A percentile compares a stretch with the other conserved stretches of the same genome.
Evolutionary conservation across 805 yeast genomes (phyloP).

Genomic region (Wickerhamiella australiensis): DNA sequence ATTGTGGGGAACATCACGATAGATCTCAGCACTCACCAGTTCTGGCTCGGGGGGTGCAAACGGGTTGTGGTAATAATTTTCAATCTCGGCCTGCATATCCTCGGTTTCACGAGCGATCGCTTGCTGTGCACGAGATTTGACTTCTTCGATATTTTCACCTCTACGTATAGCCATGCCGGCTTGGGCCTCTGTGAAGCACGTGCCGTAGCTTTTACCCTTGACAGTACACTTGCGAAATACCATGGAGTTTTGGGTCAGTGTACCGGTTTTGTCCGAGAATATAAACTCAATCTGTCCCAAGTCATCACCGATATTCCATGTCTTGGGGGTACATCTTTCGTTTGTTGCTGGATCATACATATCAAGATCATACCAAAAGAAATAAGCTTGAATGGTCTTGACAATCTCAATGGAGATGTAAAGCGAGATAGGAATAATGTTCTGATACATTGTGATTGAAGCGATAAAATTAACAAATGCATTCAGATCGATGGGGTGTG

Average conservation of each 20-base stretch:
- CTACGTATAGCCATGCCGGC: conserved; percentile 55
- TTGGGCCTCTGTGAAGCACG: conserved; percentile 64
- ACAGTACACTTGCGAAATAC: conserved; percentile 71
- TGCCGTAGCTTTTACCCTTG: conserved; percentile 56
- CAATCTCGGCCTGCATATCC: conserved; percentile 38
- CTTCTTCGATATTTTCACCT: conserved; percentile 45
- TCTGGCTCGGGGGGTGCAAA: conserved; percentile 40
- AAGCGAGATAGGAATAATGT: conserved; percentile 68
- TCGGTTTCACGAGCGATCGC: conserved; percentile 35
- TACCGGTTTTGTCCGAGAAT: conserved; percentile 76
- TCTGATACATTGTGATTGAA: conserved; percentile 59
- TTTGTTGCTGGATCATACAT: conserved; percentile 61
- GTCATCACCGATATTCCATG: conserved; percentile 80
- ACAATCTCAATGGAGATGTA: conserved; percentile 71
- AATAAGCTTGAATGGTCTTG: conserved; percentile 66
- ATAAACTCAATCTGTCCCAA: conserved; percentile 74
- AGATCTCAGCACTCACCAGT: conserved; percentile 48
- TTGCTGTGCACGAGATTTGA: conserved; percentile 33
- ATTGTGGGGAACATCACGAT: conserved; percentile 43
- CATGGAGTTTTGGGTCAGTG: conserved; percentile 74
- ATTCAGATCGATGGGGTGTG: conserved; percentile 46
- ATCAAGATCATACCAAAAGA: conserved; percentile 56
- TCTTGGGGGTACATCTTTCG: conserved; percentile 69
- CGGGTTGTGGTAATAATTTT: conserved; percentile 31
- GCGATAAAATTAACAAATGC: conserved; percentile 67